Conservation (phyloP, 2,329 filamentous ascomycete genomes). For the Microsporum ferrugineum region DNA sequence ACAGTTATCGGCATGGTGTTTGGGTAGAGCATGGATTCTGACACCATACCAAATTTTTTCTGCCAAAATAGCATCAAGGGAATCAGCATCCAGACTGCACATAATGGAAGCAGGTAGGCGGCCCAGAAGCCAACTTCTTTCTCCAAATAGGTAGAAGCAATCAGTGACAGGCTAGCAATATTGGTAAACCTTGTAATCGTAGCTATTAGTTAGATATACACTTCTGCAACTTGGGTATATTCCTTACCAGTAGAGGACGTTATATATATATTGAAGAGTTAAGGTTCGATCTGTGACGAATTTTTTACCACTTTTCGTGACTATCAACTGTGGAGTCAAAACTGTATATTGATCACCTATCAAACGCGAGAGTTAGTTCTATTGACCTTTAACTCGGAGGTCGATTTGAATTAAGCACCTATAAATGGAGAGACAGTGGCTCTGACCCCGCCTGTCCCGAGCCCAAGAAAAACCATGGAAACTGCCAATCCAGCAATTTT, state of each 20-base stretch:
- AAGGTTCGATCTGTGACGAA: constrained; percentile 4
- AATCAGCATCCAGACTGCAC: constrained; percentile 11
- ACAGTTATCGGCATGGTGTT: neutral
- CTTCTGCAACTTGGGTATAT: neutral
- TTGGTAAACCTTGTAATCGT: constrained; percentile 32
- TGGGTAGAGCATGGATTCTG: neutral
- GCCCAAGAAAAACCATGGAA: constrained; percentile 27
- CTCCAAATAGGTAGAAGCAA: constrained; percentile 52
- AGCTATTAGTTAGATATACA: neutral
- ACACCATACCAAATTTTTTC: constrained; percentile 6
- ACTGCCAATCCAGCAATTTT: constrained; percentile 19
- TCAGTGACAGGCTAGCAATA: constrained; percentile 49
- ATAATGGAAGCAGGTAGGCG: constrained; percentile 42
- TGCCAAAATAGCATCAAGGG: constrained; percentile 9
- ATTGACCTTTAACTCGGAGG: neutral
- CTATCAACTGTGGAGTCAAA: constrained; percentile 16
- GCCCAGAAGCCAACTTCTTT: constrained; percentile 49
- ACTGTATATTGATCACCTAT: constrained; percentile 27
- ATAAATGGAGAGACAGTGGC: constrained; percentile 28
- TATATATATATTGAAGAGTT: constrained; percentile 37
- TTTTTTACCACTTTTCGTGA: constrained; percentile 15
- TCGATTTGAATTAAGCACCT: constrained; percentile 13
- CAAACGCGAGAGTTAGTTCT: neutral
- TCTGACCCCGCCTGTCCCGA: constrained; percentile 31
- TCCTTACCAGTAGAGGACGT: constrained; percentile 28